Evolutionary conservation across 225 moss, liverwort and hornwort genomes (phyloP), one percentile per base, ranked within the genome.

Genomic region (Pleurozium schreberi): DNA sequence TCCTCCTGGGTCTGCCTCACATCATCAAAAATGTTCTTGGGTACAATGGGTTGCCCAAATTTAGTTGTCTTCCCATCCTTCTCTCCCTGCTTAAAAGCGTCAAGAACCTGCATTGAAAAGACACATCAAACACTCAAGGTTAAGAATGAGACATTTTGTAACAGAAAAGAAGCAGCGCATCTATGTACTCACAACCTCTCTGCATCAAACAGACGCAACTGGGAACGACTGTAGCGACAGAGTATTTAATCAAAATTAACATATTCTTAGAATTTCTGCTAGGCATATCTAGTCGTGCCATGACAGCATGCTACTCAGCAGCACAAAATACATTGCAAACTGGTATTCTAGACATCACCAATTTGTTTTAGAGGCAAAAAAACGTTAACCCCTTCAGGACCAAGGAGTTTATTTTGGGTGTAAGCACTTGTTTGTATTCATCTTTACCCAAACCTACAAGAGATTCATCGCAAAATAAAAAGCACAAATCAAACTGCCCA

Each of bases 21-120:
- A 92, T 99, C 99, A 60, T 96, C 95, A 88, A 99, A 99, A 73
- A 99, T 97, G 59, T 99, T 96, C 75, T 92, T 91, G 20, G 99
- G 97, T 52, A 97, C 97, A 79, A 97, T 84, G 28, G 97, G 96
- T 87, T 92, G 99, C 84, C 99, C 99, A 89, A 99, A 99, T 92
- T 99, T 99, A 5, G 99, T 96, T 10, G 95, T 99, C 84, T 88
- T 95, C 62, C 95, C 97, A 80, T 91, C 93, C 89, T 89, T 94
- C 91, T 97, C 96, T 78, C 95, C 95, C 85, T 91, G 94, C 93
- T 88, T 99, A 87, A 99, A 99, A 67, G 99, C 99, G 69, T 99
- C 97, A 86, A 99, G 85, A 13, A 99, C 96, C 93, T 94, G 92
- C 74, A 84, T 88, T 88, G 88, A 87, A 64, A 90, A 61, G 67